These are phyloP conservation scores for Pseudonitzschia multiseries DNA, from an alignment of 108 stramenopile species.

Conservation along the genomic window DNA sequence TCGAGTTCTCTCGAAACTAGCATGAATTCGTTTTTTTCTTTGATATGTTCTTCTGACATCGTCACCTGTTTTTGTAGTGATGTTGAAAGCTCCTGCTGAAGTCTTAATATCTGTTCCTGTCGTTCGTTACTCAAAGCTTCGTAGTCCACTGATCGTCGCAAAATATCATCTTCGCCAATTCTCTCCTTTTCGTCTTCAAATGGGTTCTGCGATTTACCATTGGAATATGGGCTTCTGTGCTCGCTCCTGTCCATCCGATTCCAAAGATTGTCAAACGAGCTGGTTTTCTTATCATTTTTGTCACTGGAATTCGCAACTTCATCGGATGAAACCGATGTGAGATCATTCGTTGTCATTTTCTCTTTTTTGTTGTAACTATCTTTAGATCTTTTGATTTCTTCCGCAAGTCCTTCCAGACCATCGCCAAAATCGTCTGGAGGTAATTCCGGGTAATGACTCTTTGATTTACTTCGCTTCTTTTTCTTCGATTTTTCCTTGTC, in stretches of 20 bases:
- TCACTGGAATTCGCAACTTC: background rate
- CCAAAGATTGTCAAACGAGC: slow-evolving; percentile 2
- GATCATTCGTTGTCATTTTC: background rate
- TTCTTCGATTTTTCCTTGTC: slow-evolving; percentile 9
- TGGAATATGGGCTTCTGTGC: background rate
- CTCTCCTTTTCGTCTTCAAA: background rate
- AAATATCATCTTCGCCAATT: slow-evolving; percentile 3
- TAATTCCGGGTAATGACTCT: background rate
- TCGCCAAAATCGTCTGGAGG: slow-evolving; percentile 11
- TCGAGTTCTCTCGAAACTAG: slow-evolving; percentile 24
- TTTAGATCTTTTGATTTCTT: slow-evolving; percentile 15
- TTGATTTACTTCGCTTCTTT: slow-evolving; percentile 18
- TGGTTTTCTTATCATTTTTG: background rate
- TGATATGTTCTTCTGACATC: slow-evolving; percentile 32
- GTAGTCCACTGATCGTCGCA: slow-evolving; percentile 2
- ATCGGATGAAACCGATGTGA: background rate
- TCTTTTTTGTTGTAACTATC: background rate
- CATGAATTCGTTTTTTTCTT: slow-evolving; percentile 35
- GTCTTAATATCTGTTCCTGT: slow-evolving; percentile 24
- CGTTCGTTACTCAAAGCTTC: slow-evolving; percentile 13
- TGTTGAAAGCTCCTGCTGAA: slow-evolving; percentile 34
- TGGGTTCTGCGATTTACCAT: background rate
- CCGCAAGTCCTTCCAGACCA: slow-evolving; percentile 14
- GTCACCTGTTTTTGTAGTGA: slow-evolving; percentile 31
- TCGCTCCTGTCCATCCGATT: slow-evolving; percentile 1